Evolutionary conservation across 805 yeast species (phyloP).

Genomic region (Dipodascus albidus): DNA sequence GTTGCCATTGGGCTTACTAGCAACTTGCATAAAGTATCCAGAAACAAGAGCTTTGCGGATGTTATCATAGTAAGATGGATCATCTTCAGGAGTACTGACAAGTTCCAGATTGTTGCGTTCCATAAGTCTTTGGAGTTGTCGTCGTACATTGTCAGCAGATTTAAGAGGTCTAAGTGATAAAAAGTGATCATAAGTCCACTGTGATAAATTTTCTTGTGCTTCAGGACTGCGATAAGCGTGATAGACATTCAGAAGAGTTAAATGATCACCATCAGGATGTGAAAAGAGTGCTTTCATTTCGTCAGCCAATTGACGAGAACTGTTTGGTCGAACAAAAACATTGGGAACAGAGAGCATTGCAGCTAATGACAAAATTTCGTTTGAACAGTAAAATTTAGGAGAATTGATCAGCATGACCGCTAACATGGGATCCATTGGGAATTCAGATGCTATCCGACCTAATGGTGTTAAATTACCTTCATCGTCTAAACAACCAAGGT

Average conservation of each 20-base stretch:
- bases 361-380: constrained; percentile 78
- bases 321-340: constrained; percentile 88
- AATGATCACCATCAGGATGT: constrained; percentile 91
- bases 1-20: constrained; percentile 56
- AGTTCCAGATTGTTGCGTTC: constrained; percentile 65
- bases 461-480: constrained; percentile 83
- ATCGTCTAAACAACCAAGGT: constrained; percentile 79
- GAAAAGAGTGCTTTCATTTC: constrained; percentile 81
- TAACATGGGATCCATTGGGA: constrained; percentile 91
- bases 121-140: constrained; percentile 77
- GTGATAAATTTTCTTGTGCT: constrained; percentile 41
- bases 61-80: constrained; percentile 57
- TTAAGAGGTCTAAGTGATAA: constrained; percentile 72
- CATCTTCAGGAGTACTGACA: constrained; percentile 54
- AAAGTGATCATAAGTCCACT: constrained; percentile 91
- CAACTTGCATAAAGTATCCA: constrained; percentile 99
- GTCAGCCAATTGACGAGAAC: constrained; percentile 81
- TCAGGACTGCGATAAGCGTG: constrained; percentile 73
- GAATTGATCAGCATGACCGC: constrained; percentile 89
- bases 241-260: constrained; percentile 79
- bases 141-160: constrained; percentile 78
- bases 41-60: constrained; percentile 76
- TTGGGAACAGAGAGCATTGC: constrained; percentile 88
- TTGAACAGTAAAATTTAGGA: constrained; percentile 74
- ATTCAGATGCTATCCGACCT: constrained; percentile 83